phyloP scores from a whole-genome alignment of 331 rosid genomes.

The Acacia concinna region DNA sequence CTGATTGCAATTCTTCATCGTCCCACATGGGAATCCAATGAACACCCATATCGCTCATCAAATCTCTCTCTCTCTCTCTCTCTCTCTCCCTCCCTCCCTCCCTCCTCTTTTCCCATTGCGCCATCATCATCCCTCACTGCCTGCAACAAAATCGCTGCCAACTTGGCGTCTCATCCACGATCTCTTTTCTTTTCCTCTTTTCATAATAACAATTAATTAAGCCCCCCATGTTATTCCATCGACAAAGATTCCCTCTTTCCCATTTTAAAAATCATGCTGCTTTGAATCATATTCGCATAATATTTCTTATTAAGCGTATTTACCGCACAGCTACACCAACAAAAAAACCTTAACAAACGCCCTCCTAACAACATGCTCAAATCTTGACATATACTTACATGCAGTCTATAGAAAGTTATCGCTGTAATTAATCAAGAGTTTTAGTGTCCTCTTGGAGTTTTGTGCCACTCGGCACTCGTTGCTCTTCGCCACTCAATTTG shows the following conservation, averaged over 20 bases:
- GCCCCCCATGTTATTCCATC: conserved; percentile 29
- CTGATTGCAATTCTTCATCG: conserved; percentile 8
- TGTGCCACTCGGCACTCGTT: not conserved
- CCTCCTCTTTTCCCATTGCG: not conserved
- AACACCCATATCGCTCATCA: not conserved
- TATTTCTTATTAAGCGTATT: not conserved
- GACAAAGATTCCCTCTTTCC: conserved; percentile 65
- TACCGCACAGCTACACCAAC: not conserved
- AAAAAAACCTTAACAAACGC: too few species aligned
- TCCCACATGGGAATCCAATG: conserved; percentile 56
- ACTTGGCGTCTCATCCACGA: conserved; percentile 66
- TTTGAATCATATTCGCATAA: conserved; percentile 33
- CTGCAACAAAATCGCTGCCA: conserved; percentile 41
- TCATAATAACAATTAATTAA: not conserved
- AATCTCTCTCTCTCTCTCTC: not conserved
- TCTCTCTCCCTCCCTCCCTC: too few species aligned
- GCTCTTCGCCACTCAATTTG: too few species aligned
- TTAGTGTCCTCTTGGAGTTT: not conserved
- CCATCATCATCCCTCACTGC: conserved; percentile 2
- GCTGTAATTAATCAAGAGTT: not conserved
- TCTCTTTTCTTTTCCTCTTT: conserved; percentile 13
- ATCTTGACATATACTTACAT: not conserved
- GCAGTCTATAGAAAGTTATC: not conserved
- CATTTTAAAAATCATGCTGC: conserved; percentile 21
- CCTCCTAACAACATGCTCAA: not conserved